Base-by-base conservation (phyloP, 345 rosid species). In the Cardiospermum halicacabum region DNA sequence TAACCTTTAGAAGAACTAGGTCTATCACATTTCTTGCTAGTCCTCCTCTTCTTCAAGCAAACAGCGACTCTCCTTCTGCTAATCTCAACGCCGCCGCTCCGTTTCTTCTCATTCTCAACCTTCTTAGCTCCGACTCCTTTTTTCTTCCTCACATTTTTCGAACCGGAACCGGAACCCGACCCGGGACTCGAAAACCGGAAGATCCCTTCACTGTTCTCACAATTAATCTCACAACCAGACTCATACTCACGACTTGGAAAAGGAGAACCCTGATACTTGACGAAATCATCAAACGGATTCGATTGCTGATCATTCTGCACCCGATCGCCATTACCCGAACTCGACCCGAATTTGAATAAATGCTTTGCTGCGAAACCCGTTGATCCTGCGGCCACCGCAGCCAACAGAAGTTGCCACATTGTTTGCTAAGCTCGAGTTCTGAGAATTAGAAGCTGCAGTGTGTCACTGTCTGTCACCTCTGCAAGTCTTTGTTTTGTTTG, bases 341-440 rank as follows among this genome's bases (percentile, higher is more conserved):
- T 11, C 67, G 82, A 40, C 37, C 70, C 58, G 66, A 74, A 72
- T 48, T 26, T 25, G 21, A 83, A 61, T 57, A 82, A 60, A 73
- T 77, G 86, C 26, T 80, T 89, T 48, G 94, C 94, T 7, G 80
- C 69, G 73, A 92, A 51, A 10, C 83, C 72, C 1, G 92, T 80
- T 71, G 92, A 81, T 70, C 92, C 98, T 22, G 92, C 98, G 2
- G 86, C 76, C 15, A 86, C 90, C 28, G 89, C 94, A 3, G 89
- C 91, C 21, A 92, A 16, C 30, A 92, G 77, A 56, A 80, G 68
- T 66, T 89, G 96, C 98, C 94, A 92, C 96, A 89, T 92, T 49
- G 13, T 50, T 51, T 11, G 27, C 3, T 24, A 11, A 24, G 15
- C 3, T 22, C 3, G 27, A 5, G 0, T 28, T 22, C 63, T 55